Base-by-base conservation (phyloP, 1,284 basidiomycete genomes). In the Irpex sp. region DNA sequence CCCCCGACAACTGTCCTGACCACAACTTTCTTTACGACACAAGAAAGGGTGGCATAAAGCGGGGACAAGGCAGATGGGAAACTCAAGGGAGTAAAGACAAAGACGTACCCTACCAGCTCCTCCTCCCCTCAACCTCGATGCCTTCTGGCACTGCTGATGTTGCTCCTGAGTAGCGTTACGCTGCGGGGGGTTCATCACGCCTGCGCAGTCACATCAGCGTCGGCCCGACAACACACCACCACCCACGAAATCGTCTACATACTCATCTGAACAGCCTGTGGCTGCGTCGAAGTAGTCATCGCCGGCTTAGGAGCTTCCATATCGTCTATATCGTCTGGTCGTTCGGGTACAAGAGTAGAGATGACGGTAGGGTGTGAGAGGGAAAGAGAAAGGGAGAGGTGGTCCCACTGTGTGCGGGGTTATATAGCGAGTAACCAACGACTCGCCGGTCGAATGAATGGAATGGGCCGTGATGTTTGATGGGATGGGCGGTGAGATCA, bases 71-170 rank as follows among this genome's bases (percentile, higher is more conserved):
- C 5, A 45, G 42, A 45, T 1, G 16, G 18, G 14, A 16, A n/a
- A 45, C 3, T 16, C 9, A 45, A 6, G 42, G 42, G 42, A 33
- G 33, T 19, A n/a, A 51, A 49, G 19, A 7, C 21, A 23, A 39
- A 16, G 8, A 64, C 75, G 52, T 62, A 86, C 85, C 78, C 80
- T 84, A 23, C 69, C 84, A 35, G 81, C 85, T 58, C 85, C 85
- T 70, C 82, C 85, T 65, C 85, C 86, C 62, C 85, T 81, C 58
- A 86, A 69, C 61, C 85, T 80, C 56, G 77, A 77, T 5, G 80
- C 80, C 68, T 80, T 80, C 61, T 77, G 71, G 48, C 75, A 72
- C 56, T 78, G 74, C 57, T 75, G 70, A 3, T 73, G 64, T 65
- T 55, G 14, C 14, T 55, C 21, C 53, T 75, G 68, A 59, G 64